Evolutionary conservation across 495 filamentous ascomycete genomes (phyloP).

Genomic region (Daldinia childiae): DNA sequence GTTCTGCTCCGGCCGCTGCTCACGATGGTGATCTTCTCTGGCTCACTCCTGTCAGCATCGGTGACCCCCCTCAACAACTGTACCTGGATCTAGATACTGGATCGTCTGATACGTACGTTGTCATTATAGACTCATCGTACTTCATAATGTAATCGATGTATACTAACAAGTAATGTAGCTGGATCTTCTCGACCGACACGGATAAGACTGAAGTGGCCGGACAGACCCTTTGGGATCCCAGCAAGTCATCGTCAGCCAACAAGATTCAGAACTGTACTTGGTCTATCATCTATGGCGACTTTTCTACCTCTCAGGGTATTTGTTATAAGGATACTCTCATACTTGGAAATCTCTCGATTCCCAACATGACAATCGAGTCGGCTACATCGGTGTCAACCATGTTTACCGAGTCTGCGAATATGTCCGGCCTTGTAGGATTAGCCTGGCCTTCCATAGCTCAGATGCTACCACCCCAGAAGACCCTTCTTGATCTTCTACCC

Average conservation of each 20-base stretch:
- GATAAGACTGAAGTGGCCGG: conserved; percentile 49
- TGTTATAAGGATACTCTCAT: conserved; percentile 52
- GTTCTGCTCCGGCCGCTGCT: conserved; percentile 27
- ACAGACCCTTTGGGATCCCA: conserved; percentile 64
- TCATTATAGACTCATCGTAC: not conserved
- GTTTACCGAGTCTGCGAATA: conserved; percentile 36
- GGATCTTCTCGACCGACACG: conserved; percentile 72
- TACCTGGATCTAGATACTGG: conserved; percentile 79
- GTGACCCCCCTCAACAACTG: conserved; percentile 73
- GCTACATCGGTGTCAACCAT: conserved; percentile 46
- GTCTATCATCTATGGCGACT: conserved; percentile 76
- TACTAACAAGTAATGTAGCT: conserved; percentile 37
- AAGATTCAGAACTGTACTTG: conserved; percentile 62
- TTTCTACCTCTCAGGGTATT: conserved; percentile 46
- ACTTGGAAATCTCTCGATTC: conserved; percentile 60
- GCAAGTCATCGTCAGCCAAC: conserved; percentile 69
- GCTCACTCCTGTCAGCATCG: conserved; percentile 70
- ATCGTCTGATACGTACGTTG: conserved; percentile 75
- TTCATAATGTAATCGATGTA: not conserved
- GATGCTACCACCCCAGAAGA: conserved; percentile 64
- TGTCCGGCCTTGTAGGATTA: conserved; percentile 54
- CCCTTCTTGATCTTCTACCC: conserved; percentile 72
- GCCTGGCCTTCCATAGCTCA: conserved; percentile 48
- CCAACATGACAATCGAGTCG: conserved; percentile 65
- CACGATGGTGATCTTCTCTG: conserved; percentile 66